A percentile compares a stretch with the other conserved stretches of the same genome.
Evolutionary conservation across 176 grass and related monocot species (phyloP).

Genomic region (Thinopyrum elongatum): DNA sequence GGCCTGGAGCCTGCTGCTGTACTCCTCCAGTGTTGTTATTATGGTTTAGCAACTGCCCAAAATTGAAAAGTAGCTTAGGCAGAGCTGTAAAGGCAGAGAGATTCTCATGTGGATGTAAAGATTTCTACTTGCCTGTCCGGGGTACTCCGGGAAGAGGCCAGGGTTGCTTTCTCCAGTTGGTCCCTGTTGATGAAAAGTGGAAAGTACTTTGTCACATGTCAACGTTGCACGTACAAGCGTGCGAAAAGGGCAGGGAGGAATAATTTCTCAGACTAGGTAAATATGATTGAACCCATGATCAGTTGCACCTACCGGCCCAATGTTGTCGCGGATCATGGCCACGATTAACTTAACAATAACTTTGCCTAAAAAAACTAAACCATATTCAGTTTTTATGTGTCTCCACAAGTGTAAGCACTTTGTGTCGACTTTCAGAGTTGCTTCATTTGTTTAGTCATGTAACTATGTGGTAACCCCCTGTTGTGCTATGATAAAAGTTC

Average conservation of each 20-base stretch:
- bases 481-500: neutral
- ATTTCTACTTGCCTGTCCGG: slow-evolving; percentile 63
- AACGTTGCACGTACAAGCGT: slow-evolving; percentile 68
- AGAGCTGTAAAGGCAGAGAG: slow-evolving; percentile 25
- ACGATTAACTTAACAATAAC: neutral
- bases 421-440: neutral
- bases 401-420: neutral
- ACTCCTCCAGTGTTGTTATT: slow-evolving; percentile 37
- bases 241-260: slow-evolving; percentile 35
- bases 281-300: slow-evolving; percentile 52
- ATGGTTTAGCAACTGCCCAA: slow-evolving; percentile 63
- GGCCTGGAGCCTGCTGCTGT: slow-evolving; percentile 35
- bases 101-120: slow-evolving; percentile 19
- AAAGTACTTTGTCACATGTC: slow-evolving; percentile 45
- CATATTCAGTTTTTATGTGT: neutral
- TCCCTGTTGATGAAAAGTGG: slow-evolving; percentile 56
- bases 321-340: slow-evolving; percentile 24
- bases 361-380: no score
- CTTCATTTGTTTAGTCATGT: neutral
- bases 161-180: slow-evolving; percentile 66
- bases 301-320: slow-evolving; percentile 35
- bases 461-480: neutral
- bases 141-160: slow-evolving; percentile 82
- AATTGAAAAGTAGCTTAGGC: slow-evolving; percentile 18
- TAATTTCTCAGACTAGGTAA: slow-evolving; percentile 39